Evolutionary conservation across 2,329 filamentous ascomycete genomes (phyloP), one percentile per base, ranked within the genome.

Genomic region (Karstenula rhodostoma): DNA sequence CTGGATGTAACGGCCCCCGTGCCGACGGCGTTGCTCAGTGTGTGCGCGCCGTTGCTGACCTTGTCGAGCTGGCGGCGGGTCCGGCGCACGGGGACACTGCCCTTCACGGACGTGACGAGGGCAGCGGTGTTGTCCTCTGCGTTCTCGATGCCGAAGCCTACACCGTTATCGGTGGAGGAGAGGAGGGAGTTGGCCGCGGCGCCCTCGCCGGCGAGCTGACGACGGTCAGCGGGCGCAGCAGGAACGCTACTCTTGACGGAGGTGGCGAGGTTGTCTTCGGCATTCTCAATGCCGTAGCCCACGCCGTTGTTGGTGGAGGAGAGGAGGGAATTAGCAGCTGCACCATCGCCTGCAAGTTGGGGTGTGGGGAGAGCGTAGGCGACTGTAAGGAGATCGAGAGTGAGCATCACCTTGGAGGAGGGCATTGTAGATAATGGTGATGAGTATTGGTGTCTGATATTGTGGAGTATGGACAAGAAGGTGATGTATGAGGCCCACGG

Each of bases 81-180:
- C 4, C 29, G 29, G 29, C 29, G 42, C 3, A n/a, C 42, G n/a
- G 42, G 42, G 23, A 44, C n/a, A 23, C 42, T 22, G n/a, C 42
- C n/a, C 42, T 44, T 44, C 6, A 22, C 4, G 19, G 42, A 44
- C 10, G 15, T 44, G 10, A 44, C 23, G n/a, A 44, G 42, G 23
- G 42, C 42, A 44, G 42, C 42, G 3, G n/a, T 44, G n/a, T 44
- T 44, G n/a, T 44, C 42, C 23, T 44, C 42, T 6, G 42, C 42
- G 42, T 44, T 44, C 10, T 44, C 42, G 13, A 44, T 23, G 42
- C 42, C 42, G n/a, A 19, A 44, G n/a, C 42, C 42, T 4, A 44
- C 42, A 44, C 42, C 42, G 42, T 44, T 44, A n/a, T 44, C 42
- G 42, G 42, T 44, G n/a, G 42, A 44, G 17, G 42, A 44, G 22